A percentile compares a stretch with the other conserved stretches of the same genome.
These are phyloP conservation scores for Dryas drummondii DNA, from an alignment of 306 rosid species.

Conservation along the genomic window DNA sequence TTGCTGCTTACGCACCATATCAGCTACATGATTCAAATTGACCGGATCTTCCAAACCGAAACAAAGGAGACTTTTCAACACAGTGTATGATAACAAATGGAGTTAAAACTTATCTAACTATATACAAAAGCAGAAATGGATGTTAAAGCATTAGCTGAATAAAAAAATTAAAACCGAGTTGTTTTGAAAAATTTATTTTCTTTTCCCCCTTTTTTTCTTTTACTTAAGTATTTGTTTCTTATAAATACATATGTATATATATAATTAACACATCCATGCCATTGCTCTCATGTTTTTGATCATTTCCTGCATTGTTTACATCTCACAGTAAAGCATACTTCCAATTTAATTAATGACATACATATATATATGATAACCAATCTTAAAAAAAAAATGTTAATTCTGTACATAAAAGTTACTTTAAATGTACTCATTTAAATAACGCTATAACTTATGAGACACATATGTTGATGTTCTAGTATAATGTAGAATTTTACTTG, in stretches of 20 bases:
- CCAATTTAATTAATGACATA: background rate
- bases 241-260: background rate
- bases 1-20: conserved; percentile 60
- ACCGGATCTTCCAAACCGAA: conserved; percentile 50
- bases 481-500: background rate
- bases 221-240: background rate
- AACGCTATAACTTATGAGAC: background rate
- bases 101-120: conserved; percentile 3
- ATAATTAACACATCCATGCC: background rate
- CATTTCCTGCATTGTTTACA: background rate
- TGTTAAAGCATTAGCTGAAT: conserved; percentile 2
- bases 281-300: background rate
- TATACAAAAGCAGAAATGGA: conserved; percentile 16
- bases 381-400: background rate
- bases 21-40: conserved; percentile 71
- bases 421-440: background rate
- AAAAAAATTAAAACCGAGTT: background rate
- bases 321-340: background rate
- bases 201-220: background rate
- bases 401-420: background rate
- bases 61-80: conserved; percentile 33
- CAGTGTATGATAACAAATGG: background rate
- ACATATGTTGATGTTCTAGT: background rate
- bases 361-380: no score
- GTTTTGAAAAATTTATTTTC: background rate